phyloP scores from a whole-genome alignment of 306 rosid species.

The Castanopsis chinensis region DNA sequence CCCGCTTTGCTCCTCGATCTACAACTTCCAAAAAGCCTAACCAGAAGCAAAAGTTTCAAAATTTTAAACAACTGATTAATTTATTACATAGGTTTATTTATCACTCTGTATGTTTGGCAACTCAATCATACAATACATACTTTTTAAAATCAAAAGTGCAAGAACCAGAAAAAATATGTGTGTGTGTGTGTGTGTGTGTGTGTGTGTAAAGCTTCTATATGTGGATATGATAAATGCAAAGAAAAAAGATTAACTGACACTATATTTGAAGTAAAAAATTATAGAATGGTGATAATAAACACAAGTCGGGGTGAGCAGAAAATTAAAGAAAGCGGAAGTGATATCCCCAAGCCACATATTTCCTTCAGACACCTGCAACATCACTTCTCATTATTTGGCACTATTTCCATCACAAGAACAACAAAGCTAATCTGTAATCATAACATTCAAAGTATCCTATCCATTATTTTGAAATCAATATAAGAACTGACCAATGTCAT shows the following conservation, averaged over 20 bases:
- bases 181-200: no score
- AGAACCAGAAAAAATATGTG: background rate
- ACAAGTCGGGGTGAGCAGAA: background rate
- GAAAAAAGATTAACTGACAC: background rate
- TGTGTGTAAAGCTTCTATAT: background rate
- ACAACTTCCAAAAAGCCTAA: conserved; percentile 87
- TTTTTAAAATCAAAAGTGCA: conserved; percentile 9
- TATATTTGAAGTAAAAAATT: background rate
- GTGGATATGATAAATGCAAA: background rate
- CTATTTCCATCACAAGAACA: no score
- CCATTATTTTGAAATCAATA: background rate
- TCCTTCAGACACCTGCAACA: background rate
- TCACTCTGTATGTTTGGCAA: background rate
- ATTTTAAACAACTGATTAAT: background rate
- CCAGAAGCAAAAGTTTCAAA: background rate
- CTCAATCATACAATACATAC: background rate
- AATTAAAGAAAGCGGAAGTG: background rate
- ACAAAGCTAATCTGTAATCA: background rate
- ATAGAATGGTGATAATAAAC: background rate
- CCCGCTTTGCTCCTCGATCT: conserved; percentile 92
- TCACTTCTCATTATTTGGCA: background rate
- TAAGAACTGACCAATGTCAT: no score
- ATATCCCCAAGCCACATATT: background rate
- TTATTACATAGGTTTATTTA: background rate
- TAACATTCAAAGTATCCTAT: background rate